Percentiles rank a stretch among this genome's conserved stretches.
phyloP scores from a whole-genome alignment of 306 rosid genomes.

The Urtica urens region DNA sequence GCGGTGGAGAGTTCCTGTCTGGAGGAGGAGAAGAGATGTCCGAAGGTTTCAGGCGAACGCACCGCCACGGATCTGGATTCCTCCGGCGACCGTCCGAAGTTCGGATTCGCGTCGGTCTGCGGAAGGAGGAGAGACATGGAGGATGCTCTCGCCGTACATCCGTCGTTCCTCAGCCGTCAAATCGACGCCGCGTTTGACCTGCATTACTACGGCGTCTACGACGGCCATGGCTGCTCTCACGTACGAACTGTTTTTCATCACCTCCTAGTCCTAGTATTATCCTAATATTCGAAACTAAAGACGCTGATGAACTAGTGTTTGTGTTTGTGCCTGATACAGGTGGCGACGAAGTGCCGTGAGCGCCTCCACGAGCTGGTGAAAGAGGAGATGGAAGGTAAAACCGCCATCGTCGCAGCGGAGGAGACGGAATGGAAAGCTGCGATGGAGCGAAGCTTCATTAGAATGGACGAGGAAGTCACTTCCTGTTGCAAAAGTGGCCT shows the following conservation, averaged over 20 bases:
- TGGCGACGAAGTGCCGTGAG: conserved; percentile 41
- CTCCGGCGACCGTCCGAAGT: conserved; percentile 16
- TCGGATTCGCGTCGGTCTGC: conserved; percentile 40
- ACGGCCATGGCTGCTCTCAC: conserved; percentile 73
- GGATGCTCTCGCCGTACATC: conserved; percentile 36
- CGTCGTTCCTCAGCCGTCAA: conserved; percentile 13
- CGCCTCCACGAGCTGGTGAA: conserved; percentile 46
- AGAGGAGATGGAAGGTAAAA: conserved; percentile 28
- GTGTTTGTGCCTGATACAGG: conserved; percentile 18
- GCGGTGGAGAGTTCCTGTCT: conserved; percentile 16
- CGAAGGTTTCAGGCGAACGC: not conserved
- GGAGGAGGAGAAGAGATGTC: conserved; percentile 9
- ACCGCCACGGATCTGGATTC: not conserved
- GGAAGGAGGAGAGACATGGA: conserved; percentile 63
- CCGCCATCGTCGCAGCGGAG: conserved; percentile 19
- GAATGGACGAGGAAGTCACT: conserved; percentile 45
- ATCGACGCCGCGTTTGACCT: not conserved
- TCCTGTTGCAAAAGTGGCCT: conserved; percentile 14
- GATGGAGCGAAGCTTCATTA: conserved; percentile 43
- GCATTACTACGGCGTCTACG: conserved; percentile 50
- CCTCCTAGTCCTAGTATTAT: no score
- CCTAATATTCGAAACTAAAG: no score
- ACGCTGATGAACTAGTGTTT: no score
- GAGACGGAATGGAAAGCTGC: conserved; percentile 24
- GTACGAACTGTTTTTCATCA: conserved; percentile 16